Evolutionary conservation across 1,139 yeast species (phyloP), one percentile per base, ranked within the genome.

Genomic region (Suhomyces ambrosiae): DNA sequence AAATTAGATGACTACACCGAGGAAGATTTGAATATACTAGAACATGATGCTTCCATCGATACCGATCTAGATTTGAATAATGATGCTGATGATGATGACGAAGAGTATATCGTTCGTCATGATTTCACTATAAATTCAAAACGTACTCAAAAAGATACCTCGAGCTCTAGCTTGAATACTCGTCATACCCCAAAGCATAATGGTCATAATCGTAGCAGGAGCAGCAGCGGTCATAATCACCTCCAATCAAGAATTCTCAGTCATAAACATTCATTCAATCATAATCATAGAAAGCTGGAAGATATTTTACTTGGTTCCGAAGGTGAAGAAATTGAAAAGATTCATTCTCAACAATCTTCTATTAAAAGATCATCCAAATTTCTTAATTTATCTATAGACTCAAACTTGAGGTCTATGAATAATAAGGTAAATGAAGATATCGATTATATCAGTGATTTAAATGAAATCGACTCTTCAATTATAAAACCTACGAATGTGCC

Each of bases 311-410:
- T 39, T 23, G 37, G 26, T 17, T 37, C 40, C 13, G 52, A 48
- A 19, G 48, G 44, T 5, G 50, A 46, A 11, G 48, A 45, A 5
- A 28, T 35, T 43, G 54, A 42, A 48, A 58, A 46, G 53, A 52
- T 26, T 57, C 59, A 28, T 44, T 42, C 46, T 16, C 57, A 44
- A 38, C 61, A 40, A 26, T 53, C 61, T 8, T 64, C 72, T 14
- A 68, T 71, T 21, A 69, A 68, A 38, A 52, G 78, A 33, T 74
- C 79, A 1, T 65, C 73, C 12, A 75, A 76, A 44, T 74, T 62
- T 46, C 52, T 74, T 38, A 74, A 73, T 45, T 60, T 75, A 15
- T 69, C 74, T n/a, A 68, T 70, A 17, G 75, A 71, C 45, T 61
- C 63, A 11, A 52, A 55, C 39, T 39, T 49, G 33, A 41, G 46